A percentile compares a stretch with the other conserved stretches of the same genome.
phyloP scores from a whole-genome alignment of 306 rosid genomes.

The Vigna mungo region DNA sequence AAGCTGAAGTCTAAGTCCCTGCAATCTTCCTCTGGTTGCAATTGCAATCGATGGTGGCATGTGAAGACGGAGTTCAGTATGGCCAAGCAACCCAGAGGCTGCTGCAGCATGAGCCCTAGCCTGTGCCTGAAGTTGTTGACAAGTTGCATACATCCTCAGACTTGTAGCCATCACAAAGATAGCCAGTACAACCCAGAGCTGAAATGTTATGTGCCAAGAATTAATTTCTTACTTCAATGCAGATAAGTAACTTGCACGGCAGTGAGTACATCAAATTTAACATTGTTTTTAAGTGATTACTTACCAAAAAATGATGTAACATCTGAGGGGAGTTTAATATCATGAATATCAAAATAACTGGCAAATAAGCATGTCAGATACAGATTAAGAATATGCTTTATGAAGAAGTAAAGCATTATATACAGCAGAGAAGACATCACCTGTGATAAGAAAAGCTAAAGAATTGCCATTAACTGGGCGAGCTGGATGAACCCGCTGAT shows the following conservation, averaged over 20 bases:
- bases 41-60: constrained; percentile 89
- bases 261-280: constrained; percentile 1
- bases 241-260: constrained; percentile 20
- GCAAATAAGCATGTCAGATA: constrained; percentile 20
- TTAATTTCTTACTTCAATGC: constrained; percentile 10
- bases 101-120: constrained; percentile 92
- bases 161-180: constrained; percentile 63
- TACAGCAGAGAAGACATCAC: constrained; percentile 47
- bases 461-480: constrained; percentile 58
- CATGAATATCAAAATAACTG: constrained; percentile 71
- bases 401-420: constrained; percentile 36
- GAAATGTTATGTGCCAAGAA: constrained; percentile 29
- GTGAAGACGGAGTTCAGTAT: constrained; percentile 77
- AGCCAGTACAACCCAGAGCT: constrained; percentile 88
- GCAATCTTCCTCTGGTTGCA: constrained; percentile 88
- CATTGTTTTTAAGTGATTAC: constrained; percentile 7
- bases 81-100: constrained; percentile 86
- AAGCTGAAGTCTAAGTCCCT: constrained; percentile 96
- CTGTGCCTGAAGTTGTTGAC: constrained; percentile 93
- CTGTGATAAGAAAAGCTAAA: constrained; percentile 84
- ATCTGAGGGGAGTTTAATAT: constrained; percentile 77
- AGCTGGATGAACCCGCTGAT: constrained; percentile 50
- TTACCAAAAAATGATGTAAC: constrained; percentile 82
- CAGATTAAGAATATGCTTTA: constrained; percentile 17
- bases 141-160: constrained; percentile 71